A percentile compares a stretch with the other conserved stretches of the same genome.
Evolutionary conservation across 768 basidiomycete species (phyloP).

Genomic region (Trametes coccinea): DNA sequence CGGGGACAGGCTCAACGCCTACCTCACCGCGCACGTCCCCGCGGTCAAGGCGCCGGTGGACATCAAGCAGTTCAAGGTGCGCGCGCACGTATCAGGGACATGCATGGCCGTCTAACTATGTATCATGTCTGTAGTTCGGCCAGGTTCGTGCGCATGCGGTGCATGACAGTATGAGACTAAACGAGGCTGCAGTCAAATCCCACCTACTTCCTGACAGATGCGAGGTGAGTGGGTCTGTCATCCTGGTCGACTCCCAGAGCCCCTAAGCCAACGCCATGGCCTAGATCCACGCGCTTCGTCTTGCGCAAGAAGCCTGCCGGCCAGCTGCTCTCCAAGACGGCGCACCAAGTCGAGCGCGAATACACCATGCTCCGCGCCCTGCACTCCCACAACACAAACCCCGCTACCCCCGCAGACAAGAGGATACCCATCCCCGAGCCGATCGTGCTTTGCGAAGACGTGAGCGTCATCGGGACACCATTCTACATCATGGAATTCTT

Average conservation of each 20-base stretch:
- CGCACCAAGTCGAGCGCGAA: constrained; percentile 95
- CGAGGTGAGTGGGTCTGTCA: constrained; percentile 46
- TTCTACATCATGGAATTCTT: constrained; percentile 98
- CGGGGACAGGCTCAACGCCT: constrained; percentile 59
- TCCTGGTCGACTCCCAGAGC: no score
- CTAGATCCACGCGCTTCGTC: constrained; percentile 57
- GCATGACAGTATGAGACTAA: neutral
- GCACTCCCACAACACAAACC: constrained; percentile 64
- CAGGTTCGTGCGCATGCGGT: constrained; percentile 54
- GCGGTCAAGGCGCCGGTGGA: constrained; percentile 62
- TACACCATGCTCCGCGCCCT: constrained; percentile 79
- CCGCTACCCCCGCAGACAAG: constrained; percentile 48
- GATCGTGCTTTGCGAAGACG: constrained; percentile 80
- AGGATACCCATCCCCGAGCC: constrained; percentile 86
- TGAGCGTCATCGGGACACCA: constrained; percentile 74
- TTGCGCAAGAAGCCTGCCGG: constrained; percentile 94
- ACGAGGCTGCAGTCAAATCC: constrained; percentile 75
- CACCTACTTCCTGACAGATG: constrained; percentile 89
- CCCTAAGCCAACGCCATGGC: neutral
- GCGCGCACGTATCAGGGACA: neutral
- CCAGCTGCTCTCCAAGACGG: constrained; percentile 82
- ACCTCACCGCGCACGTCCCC: constrained; percentile 58
- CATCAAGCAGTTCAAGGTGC: constrained; percentile 92
- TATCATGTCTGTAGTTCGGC: constrained; percentile 60
- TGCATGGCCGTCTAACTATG: neutral